These are phyloP conservation scores for Metarhizium sp. DNA, from an alignment of 2,329 filamentous ascomycete species.

Conservation along the genomic window DNA sequence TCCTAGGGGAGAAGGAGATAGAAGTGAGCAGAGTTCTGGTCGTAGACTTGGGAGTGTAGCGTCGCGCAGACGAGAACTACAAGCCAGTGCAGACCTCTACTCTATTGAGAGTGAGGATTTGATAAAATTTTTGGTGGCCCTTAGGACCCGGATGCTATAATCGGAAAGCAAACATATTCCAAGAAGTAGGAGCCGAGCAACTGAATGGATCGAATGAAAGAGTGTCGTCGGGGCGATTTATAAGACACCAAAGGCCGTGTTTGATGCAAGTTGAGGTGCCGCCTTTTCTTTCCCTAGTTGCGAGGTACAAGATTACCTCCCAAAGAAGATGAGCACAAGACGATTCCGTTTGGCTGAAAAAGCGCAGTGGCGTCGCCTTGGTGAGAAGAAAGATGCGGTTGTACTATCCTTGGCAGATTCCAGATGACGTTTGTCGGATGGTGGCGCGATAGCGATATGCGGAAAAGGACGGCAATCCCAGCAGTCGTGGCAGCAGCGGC, in stretches of 20 bases:
- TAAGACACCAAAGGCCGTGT: neutral
- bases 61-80: slow-evolving; percentile 14
- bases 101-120: slow-evolving; percentile 7
- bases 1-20: neutral
- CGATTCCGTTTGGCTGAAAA: neutral
- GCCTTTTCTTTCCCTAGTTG: neutral
- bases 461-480: slow-evolving; percentile 1
- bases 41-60: slow-evolving; percentile 2
- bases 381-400: slow-evolving; percentile 3
- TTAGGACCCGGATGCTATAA: slow-evolving; percentile 30
- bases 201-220: neutral
- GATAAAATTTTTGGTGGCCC: slow-evolving; percentile 19
- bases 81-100: slow-evolving; percentile 15
- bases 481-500: neutral
- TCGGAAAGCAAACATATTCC: slow-evolving; percentile 21
- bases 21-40: neutral
- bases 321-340: neutral
- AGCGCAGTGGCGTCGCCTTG: slow-evolving; percentile 4
- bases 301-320: neutral
- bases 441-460: slow-evolving; percentile 10
- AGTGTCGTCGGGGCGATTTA: neutral
- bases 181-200: neutral
- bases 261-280: neutral
- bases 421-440: slow-evolving; percentile 13
- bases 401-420: slow-evolving; percentile 13